Evolutionary conservation across 2,329 filamentous ascomycete genomes (phyloP), one percentile per base, ranked within the genome.

Genomic region (Aphanoascus verrucosus): DNA sequence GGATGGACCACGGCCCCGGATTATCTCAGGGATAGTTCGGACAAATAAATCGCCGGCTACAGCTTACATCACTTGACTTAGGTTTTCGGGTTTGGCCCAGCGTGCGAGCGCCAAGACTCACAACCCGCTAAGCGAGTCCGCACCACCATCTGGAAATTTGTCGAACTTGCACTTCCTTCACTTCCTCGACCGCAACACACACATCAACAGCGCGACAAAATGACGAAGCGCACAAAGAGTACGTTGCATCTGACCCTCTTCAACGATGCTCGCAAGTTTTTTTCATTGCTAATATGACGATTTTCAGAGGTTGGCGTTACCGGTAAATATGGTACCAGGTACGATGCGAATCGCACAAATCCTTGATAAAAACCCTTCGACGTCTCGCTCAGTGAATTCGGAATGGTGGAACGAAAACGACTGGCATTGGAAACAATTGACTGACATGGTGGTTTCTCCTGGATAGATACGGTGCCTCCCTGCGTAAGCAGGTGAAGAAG

Each of bases 401-500:
- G 23, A 49, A 50, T 35, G 14, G 3, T 28, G 23, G 23, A 7
- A 28, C 14, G 38, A 17, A 17, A 28, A 28, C 20, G 38, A 43
- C 52, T 51, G 49, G 23, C 48, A 51, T 28, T 40, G 34, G 23
- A 52, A 5, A 6, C 15, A 19, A 8, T 12, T 46, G 9, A 19
- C 50, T 52, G 42, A 53, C 34, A 1, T 9, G 8, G 32, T 40
- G 34, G 17, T 40, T 40, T 20, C 11, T n/a, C 23, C n/a, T 44
- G 2, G 19, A 48, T 66, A 91, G 88, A 83, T 94, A 94, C 78
- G 93, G 91, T 90, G 91, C 93, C 74, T 97, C 93, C 70, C 88
- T 97, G 77, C 88, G 90, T 79, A 97, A 97, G 84, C 90, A 89
- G 75, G 85, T 93, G 72, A 97, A 97, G 88, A 96, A 96, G 87